These are phyloP conservation scores for Cyclocybe aegerita DNA, from an alignment of 768 basidiomycete genomes.

Conservation along the genomic window DNA sequence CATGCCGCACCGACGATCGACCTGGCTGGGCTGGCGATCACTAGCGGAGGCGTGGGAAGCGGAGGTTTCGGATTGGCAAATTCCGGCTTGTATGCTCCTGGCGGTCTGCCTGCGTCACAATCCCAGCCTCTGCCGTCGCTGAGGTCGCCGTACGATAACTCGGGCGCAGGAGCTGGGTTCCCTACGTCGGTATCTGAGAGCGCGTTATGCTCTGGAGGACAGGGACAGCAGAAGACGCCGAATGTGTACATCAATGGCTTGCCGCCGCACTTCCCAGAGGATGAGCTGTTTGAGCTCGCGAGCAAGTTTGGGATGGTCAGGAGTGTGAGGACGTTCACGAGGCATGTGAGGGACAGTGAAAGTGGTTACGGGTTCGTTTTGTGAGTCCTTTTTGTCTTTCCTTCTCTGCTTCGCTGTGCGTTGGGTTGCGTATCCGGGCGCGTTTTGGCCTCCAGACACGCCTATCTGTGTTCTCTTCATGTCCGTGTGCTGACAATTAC, in stretches of 20 bases:
- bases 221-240: conserved; percentile 47
- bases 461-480: not conserved
- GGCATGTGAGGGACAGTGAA: conserved; percentile 72
- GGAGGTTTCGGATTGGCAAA: not conserved
- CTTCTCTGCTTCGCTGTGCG: not conserved
- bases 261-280: conserved; percentile 80
- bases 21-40: conserved; percentile 12
- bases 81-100: conserved; percentile 5
- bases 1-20: conserved; percentile 9
- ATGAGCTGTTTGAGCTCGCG: conserved; percentile 71
- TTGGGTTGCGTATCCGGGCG: too few species aligned
- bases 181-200: conserved; percentile 14
- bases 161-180: conserved; percentile 4
- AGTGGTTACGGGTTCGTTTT: conserved; percentile 81
- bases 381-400: conserved; percentile 39
- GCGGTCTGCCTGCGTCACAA: conserved; percentile 13
- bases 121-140: conserved; percentile 9
- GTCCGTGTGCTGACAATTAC: conserved; percentile 4
- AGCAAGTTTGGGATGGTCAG: conserved; percentile 70
- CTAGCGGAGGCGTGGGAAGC: not conserved
- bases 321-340: conserved; percentile 82
- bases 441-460: too few species aligned
- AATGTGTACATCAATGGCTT: conserved; percentile 91
- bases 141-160: conserved; percentile 8
- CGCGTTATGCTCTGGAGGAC: conserved; percentile 7